Base-by-base conservation (phyloP, 257 asterid genomes). In the Asclepias syriaca region DNA sequence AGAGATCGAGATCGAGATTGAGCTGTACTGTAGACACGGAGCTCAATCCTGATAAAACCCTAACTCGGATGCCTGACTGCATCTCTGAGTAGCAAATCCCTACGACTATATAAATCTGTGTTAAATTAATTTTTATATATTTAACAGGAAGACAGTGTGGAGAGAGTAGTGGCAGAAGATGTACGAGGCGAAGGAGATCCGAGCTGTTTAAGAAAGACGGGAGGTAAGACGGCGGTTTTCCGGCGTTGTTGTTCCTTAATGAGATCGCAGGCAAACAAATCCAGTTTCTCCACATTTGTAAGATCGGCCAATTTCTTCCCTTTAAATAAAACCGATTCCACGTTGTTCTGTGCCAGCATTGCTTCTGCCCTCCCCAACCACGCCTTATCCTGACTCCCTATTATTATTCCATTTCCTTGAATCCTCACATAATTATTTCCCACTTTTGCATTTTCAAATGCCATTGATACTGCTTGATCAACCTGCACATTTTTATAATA, bases 381-480 rank as follows among this genome's bases (percentile, higher is more conserved):
- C 0, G 18, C 40, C 51, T 39, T 60, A 27, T 55, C 59, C 22
- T 65, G 27, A 3, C 34, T 2, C 21, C 54, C 37, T 68, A 69
- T 68, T 27, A 70, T 39, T 3, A 74, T 77, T 34, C 83, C 87
- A 69, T 84, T 87, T 45, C 89, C 96, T 68, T 91, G 96, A 57
- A 92, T 79, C 32, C 98, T 79, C 4, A 88, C 85, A 63, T 92
- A 92, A 74, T 84, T 92, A 14, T 60, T 81, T 19, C 48, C 53
- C 54, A 51, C 89, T 78, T 1, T 64, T 15, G 73, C 81, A 24
- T 88, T 79, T n/a, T 95, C 88, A 83, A 92, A 92, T 55, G 98
- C 96, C 96, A 88, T 84, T 1, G 98, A 85, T 55, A 92, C 89
- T 6, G 96, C 94, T 81, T 92, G 94, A 82, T 92, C 98, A 65